Conservation (phyloP, 257 asterid species). For the Solanum piurae region DNA sequence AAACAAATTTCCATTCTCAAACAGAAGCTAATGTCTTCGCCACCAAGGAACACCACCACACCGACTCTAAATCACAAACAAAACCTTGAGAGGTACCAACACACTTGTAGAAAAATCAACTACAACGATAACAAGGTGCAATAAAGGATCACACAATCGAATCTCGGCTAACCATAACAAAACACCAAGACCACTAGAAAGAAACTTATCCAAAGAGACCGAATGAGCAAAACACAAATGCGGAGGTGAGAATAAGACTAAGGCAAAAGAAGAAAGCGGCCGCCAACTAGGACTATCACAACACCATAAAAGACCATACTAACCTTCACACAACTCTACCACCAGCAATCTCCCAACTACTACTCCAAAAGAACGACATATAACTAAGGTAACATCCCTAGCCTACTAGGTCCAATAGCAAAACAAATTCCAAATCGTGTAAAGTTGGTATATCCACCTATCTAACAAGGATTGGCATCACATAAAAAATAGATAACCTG, state of each 20-base stretch:
- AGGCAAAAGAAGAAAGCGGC: neutral
- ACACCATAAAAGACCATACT: neutral
- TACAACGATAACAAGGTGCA: neutral
- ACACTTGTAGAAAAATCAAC: neutral
- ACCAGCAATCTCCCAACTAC: neutral
- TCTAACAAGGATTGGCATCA: neutral
- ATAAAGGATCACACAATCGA: neutral
- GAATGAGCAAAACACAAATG: neutral
- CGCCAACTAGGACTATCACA: neutral
- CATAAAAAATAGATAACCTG: neutral
- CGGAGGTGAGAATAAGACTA: neutral
- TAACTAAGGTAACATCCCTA: neutral
- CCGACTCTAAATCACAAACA: neutral
- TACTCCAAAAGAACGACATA: neutral
- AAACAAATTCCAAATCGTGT: neutral
- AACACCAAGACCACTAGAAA: neutral
- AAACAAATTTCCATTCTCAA: neutral
- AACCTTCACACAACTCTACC: neutral
- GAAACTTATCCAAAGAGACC: neutral
- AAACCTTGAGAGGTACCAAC: neutral
- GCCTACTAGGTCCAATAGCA: neutral
- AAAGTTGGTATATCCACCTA: neutral
- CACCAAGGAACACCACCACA: neutral
- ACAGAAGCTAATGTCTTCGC: neutral
- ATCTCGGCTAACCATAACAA: neutral